Conservation (phyloP, 1,284 basidiomycete species). For the Ceratobasidium sp. region DNA sequence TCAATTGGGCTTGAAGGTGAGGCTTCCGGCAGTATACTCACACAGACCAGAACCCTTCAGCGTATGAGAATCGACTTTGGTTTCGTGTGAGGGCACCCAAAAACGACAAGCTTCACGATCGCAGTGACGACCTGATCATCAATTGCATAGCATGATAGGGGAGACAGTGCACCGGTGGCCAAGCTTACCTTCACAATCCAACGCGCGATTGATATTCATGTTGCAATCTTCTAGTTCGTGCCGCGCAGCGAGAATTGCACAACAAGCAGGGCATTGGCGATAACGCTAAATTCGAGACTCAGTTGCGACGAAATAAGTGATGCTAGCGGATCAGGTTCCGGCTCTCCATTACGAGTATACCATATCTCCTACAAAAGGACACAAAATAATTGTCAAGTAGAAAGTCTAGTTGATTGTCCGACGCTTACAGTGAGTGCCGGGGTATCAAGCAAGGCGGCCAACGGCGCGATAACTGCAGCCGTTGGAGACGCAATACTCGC, state of each 20-base stretch:
- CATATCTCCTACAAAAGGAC: conserved; percentile 52
- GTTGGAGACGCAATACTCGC: conserved; percentile 51
- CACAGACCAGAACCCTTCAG: conserved; percentile 59
- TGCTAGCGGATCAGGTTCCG: conserved; percentile 51
- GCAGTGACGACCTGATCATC: conserved; percentile 50
- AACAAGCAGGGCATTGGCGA: conserved; percentile 57
- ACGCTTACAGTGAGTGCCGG: conserved; percentile 54
- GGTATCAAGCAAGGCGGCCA: conserved; percentile 58
- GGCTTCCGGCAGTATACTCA: conserved; percentile 37
- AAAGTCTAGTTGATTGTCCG: conserved; percentile 17
- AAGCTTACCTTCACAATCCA: conserved; percentile 57
- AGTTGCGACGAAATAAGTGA: conserved; percentile 55
- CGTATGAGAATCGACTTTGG: conserved; percentile 51
- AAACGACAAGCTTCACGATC: conserved; percentile 55
- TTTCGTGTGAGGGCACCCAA: conserved; percentile 53
- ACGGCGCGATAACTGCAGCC: conserved; percentile 56
- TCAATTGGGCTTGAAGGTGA: not conserved
- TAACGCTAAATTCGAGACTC: conserved; percentile 56
- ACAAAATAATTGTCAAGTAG: conserved; percentile 43
- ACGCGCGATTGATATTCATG: conserved; percentile 53
- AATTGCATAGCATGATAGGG: not conserved
- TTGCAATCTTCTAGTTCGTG: conserved; percentile 52
- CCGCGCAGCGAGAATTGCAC: conserved; percentile 55
- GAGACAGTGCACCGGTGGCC: not conserved
- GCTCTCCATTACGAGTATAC: conserved; percentile 51